Base-by-base conservation (phyloP, 495 filamentous ascomycete genomes). In the Mycothermus thermophilus region DNA sequence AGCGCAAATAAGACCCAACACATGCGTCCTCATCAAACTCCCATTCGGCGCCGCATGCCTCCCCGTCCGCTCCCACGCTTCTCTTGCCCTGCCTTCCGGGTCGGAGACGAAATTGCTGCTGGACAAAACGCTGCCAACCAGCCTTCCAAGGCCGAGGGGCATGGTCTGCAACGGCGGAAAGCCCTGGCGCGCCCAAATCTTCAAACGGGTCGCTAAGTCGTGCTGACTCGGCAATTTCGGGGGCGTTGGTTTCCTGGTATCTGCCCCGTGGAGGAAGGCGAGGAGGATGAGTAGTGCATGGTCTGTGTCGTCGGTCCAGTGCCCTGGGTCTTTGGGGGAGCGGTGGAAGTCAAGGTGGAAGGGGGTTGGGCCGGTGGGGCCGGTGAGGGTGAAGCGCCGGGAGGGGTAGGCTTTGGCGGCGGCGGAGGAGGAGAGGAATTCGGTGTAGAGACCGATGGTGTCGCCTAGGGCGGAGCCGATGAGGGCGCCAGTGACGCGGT, bases 261-360 rank as follows among this genome's bases (percentile, higher is more conserved):
- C 8, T 24, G 59, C 51, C 8, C 46, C 44, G 32, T 62, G 60
- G 1, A 69, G 45, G 37, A 56, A 66, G 12, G 55, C 46, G 11
- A 69, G 48, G 5, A 69, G 18, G 11, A 69, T 45, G 0, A 66
- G 44, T 0, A 67, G 47, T 8, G 60, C 51, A 37, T 69, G 64
- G 42, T 69, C 64, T 8, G 64, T 69, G 43, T 69, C 64, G 40
- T 69, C 63, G n/a, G 64, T 69, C 64, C 63, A 69, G 36, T 60
- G 51, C 26, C 52, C 53, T 3, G 40, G 39, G 0, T 44, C 33
- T 16, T 64, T 55, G 24, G 51, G 47, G 10, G 50, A 47, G 37
- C 60, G 52, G 42, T 65, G 62, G 15, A 35, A 29, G 46, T 69
- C 62, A 4, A 49, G 30, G 5, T 51, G 41, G 36, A 51, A 57